Base-by-base conservation (phyloP, 1,284 basidiomycete species). In the Peniophora sp. region DNA sequence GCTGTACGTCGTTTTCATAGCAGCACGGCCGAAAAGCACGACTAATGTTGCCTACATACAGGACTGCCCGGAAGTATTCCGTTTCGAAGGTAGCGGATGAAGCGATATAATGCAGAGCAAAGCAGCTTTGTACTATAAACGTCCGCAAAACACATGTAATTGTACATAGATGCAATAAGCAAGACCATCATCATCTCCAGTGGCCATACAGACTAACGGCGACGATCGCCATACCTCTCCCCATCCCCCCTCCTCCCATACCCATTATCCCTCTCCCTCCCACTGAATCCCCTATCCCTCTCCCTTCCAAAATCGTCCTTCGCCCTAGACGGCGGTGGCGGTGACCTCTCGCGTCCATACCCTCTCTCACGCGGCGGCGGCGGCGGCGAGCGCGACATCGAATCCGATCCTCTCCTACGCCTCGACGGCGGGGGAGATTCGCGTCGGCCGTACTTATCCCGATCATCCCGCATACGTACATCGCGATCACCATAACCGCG, bases 1-100 rank as follows among this genome's bases (percentile, higher is more conserved):
- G 71, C 72, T 59, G 75, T 77, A 32, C 65, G 78, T 55, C n/a
- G 49, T 14, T 50, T 51, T 14, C 27, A 48, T 45, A 46, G 27
- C 8, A n/a, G 14, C 38, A 36, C 19, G 27, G 44, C 10, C 11
- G n/a, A 9, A 16, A 10, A 11, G 2, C 38, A 16, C 5, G 8
- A 25, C n/a, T 58, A 22, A 49, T 38, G 16, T 50, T 39, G n/a
- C n/a, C n/a, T n/a, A 38, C 20, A 45, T 19, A 14, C 51, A 81
- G 80, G 73, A 77, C 27, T 53, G 80, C 36, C 78, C 85, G 55
- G 85, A 89, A 63, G 85, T 88, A 0, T 90, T 89, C 62, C 69
- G 85, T 38, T 83, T 86, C 60, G 86, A 89, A 54, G 75, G 75
- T 12, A 32, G 36, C 27, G 35, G 36, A 6, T 49, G 48, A 49